Percentiles rank a stretch among this genome's conserved stretches.
Conservation (phyloP, 306 rosid species). For the Lupinus albus region DNA sequence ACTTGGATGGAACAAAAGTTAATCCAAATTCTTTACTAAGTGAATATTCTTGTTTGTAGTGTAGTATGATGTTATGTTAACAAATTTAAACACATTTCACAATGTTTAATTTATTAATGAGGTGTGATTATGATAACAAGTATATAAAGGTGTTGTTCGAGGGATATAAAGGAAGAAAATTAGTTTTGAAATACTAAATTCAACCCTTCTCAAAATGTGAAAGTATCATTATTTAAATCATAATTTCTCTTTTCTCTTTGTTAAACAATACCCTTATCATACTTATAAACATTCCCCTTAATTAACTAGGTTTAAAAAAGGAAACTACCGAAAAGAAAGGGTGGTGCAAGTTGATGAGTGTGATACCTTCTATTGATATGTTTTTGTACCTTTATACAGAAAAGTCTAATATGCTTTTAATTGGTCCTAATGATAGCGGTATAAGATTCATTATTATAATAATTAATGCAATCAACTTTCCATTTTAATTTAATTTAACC, state of each 20-base stretch:
- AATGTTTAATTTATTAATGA: background rate
- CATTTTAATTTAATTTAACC: constrained; percentile 5
- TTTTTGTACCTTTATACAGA: background rate
- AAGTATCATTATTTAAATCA: no score
- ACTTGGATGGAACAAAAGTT: no score
- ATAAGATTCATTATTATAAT: constrained; percentile 33
- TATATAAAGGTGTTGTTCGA: no score
- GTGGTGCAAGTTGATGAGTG: constrained; percentile 17
- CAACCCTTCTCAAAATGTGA: no score
- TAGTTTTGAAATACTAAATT: no score
- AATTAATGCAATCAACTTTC: constrained; percentile 16
- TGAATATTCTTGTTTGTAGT: constrained; percentile 19
- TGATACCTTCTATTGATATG: constrained; percentile 2
- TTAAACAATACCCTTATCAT: no score
- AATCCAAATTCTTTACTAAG: no score
- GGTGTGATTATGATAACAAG: no score
- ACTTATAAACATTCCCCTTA: no score
- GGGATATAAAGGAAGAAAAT: no score
- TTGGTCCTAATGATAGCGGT: constrained; percentile 35
- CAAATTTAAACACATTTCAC: background rate
- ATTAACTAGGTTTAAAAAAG: background rate
- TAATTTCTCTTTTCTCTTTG: no score
- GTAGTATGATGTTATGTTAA: background rate
- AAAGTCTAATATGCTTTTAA: constrained; percentile 29
- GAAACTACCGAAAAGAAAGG: constrained; percentile 33